Evolutionary conservation across 345 rosid genomes (phyloP).

Genomic region (Moricandia arvensis): DNA sequence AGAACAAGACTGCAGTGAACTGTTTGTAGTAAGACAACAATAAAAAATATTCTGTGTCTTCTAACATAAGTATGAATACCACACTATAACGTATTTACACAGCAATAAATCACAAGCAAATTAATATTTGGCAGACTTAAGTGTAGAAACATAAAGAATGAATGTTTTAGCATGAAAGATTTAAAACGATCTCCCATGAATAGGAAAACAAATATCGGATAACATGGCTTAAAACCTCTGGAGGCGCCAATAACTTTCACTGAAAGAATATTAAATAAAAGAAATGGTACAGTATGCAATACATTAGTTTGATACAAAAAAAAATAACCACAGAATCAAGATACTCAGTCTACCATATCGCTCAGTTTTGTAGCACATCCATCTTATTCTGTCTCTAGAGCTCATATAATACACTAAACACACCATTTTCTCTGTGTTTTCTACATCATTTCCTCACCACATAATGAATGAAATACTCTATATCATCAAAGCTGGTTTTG

Average conservation of each 20-base stretch:
- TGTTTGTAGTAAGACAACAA: background rate
- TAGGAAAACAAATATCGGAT: background rate
- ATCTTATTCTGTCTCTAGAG: background rate
- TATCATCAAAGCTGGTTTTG: background rate
- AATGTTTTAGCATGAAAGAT: no score
- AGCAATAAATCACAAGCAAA: background rate
- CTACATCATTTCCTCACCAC: constrained; percentile 3
- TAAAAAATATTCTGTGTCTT: background rate
- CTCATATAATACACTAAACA: background rate
- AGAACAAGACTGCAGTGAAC: background rate
- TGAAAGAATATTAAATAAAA: background rate
- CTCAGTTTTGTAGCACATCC: background rate
- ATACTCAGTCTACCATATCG: background rate
- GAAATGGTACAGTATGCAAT: background rate
- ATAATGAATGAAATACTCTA: background rate
- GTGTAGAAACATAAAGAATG: no score
- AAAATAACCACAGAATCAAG: background rate
- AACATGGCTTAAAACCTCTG: background rate
- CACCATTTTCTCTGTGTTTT: background rate
- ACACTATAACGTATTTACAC: background rate
- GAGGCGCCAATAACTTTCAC: background rate
- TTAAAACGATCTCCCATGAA: background rate
- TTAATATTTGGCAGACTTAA: background rate
- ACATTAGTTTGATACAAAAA: constrained; percentile 6
- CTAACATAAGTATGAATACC: background rate